Evolutionary conservation across 805 yeast genomes (phyloP).

Genomic region (Nadsonia fulvescens): DNA sequence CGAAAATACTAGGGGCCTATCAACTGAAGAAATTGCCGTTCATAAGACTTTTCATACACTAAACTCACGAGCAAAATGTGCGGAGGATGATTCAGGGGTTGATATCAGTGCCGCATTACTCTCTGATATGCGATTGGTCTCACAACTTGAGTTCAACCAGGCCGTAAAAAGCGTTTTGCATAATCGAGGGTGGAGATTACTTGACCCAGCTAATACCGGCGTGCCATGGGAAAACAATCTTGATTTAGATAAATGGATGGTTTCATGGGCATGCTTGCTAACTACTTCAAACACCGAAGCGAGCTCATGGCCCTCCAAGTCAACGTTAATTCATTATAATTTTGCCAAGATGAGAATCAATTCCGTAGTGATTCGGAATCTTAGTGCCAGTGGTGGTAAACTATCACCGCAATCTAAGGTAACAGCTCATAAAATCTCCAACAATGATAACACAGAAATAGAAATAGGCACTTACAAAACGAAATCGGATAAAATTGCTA

Average conservation of each 20-base stretch:
- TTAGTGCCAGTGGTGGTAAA: constrained; percentile 15
- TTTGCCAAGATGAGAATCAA: constrained; percentile 63
- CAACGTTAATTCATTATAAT: constrained; percentile 50
- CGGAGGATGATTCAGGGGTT: too few species aligned
- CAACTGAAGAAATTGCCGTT: constrained; percentile 1
- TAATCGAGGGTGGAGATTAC: constrained; percentile 42
- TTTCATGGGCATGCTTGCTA: constrained; percentile 54
- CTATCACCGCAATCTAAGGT: too few species aligned
- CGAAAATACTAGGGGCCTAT: constrained; percentile 2
- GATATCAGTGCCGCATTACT: neutral
- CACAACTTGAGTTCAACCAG: constrained; percentile 55
- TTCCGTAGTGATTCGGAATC: constrained; percentile 16
- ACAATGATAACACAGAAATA: constrained; percentile 2
- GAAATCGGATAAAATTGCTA: constrained; percentile 23
- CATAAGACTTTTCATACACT: neutral
- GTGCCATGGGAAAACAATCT: constrained; percentile 49
- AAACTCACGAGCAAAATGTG: too few species aligned
- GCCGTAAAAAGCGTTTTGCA: constrained; percentile 39
- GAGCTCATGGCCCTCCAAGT: constrained; percentile 50
- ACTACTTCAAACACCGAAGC: constrained; percentile 32
- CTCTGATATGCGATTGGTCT: constrained; percentile 36
- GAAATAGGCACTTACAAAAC: constrained; percentile 1
- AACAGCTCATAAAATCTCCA: too few species aligned
- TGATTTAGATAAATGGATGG: constrained; percentile 64
- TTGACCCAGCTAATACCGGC: constrained; percentile 45